Base-by-base conservation (phyloP, 805 yeast species). In the Wickerhamiella musiphila region DNA sequence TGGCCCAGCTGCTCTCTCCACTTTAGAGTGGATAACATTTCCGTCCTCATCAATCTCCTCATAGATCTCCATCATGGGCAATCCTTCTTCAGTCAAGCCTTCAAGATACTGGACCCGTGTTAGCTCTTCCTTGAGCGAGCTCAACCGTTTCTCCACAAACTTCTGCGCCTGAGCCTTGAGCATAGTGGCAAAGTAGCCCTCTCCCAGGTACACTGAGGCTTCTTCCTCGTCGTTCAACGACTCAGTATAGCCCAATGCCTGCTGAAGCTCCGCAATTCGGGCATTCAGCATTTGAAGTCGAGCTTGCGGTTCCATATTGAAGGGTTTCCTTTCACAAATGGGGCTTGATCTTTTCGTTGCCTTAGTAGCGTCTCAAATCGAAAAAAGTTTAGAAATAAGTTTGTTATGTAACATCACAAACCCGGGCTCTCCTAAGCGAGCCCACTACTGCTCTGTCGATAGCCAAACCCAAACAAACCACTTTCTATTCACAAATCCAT, bases 31-130 rank as follows among this genome's bases (percentile, higher is more conserved):
- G 1, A 77, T 48, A 1, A 83, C 63, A 37, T 78, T 70, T 0
- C 72, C 94, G n/a, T 78, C 73, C 1, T 79, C 94, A 51, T 83
- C 94, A 23, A 84, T 52, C 33, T 73, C 78, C 47, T 83, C 95
- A 33, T 73, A 62, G 15, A 84, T 84, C 35, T 83, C 94, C 71
- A 82, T 70, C 16, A 78, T 57, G 1, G 81, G 83, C 2, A 73
- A 44, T 1, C 62, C 70, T 11, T 66, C 72, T 3, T 58, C 68
- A 15, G 57, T 56, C 6, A 43, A 23, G 2, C 45, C 44, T 10
- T 40, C 31, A 4, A 39, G 26, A 6, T 38, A 40, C 18, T 35
- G 18, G 17, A 43, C 12, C 11, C 36, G n/a, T 2, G 28, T 32
- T 14, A 42, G 26, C 23, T 39, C 48, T 1, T 23, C 11, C 15